A percentile compares a stretch with the other conserved stretches of the same genome.
phyloP scores from a whole-genome alignment of 148 eudicot species.

The Nyssa sinensis region DNA sequence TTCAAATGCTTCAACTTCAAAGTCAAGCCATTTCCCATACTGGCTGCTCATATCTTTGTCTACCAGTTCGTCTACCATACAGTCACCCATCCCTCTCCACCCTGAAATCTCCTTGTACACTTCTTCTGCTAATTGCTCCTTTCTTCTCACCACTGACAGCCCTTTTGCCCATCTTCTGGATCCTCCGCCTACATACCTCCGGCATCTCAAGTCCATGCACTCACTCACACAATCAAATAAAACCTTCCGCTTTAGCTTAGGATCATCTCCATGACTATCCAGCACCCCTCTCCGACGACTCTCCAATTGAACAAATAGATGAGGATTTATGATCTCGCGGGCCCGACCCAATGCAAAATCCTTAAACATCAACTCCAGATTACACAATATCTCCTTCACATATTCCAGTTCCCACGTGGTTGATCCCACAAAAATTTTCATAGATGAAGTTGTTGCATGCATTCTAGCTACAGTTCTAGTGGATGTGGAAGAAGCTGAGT shows the following conservation, averaged over 20 bases:
- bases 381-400: conserved; percentile 53
- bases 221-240: conserved; percentile 78
- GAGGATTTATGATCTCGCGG: conserved; percentile 57
- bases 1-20: conserved; percentile 63
- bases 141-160: conserved; percentile 44
- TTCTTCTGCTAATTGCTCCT: conserved; percentile 63
- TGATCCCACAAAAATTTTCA: conserved; percentile 22
- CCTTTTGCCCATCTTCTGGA: conserved; percentile 57
- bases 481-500: conserved; percentile 77
- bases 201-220: conserved; percentile 63
- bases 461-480: conserved; percentile 20
- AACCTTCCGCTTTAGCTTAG: conserved; percentile 42
- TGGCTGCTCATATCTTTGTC: conserved; percentile 87
- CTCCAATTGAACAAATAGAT: conserved; percentile 72
- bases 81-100: conserved; percentile 61
- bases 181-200: conserved; percentile 46
- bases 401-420: conserved; percentile 65
- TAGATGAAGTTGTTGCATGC: conserved; percentile 9
- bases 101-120: conserved; percentile 57
- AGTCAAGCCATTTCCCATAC: conserved; percentile 79
- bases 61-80: conserved; percentile 89
- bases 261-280: conserved; percentile 12
- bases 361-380: conserved; percentile 60
- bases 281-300: conserved; percentile 26
- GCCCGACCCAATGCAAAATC: conserved; percentile 61